Evolutionary conservation across 1,284 basidiomycete species (phyloP), one percentile per base, ranked within the genome.

Genomic region (Pholiota adiposa): DNA sequence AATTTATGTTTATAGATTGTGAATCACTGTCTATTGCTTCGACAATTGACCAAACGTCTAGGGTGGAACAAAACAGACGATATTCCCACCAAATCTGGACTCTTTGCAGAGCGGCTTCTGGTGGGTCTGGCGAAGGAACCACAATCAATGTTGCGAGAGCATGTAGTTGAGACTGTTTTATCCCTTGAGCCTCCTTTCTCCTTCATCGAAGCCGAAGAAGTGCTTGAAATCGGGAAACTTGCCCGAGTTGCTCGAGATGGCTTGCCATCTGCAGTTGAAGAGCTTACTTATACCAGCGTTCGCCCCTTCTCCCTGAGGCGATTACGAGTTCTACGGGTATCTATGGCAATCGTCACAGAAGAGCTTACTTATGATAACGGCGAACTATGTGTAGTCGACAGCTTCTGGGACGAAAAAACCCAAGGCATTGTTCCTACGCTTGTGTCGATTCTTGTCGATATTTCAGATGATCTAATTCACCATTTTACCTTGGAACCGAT

Each of bases 91-190:
- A 83, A 82, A 63, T 83, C 85, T 0, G 85, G 83, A 1, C 79
- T 87, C 27, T 79, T 89, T 52, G 86, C 86, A 0, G 90, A 92
- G 72, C 83, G 86, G 48, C 81, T 92, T 23, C 76, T 92, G 2
- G 73, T 81, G 33, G 79, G 82, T 36, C 79, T 92, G n/a, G 79
- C 84, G 0, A 78, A 80, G 40, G 81, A 86, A 41, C 89, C 90
- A 19, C 77, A 71, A n/a, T 80, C 85, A 16, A 78, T 90, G 63
- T 77, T 90, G 8, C 80, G 79, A 29, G 75, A 78, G 2, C 83
- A 87, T 61, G 75, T 91, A 31, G 73, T 83, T 41, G 80, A 83
- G 49, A 83, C 83, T 51, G 77, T 91, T 25, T 74, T 87, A 12
- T 71, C 76, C 5, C 75, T 88, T 16, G 77, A 80, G 41, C 79